Conservation (phyloP, 352 stramenopile genomes). For the Phytopythium litorale region DNA sequence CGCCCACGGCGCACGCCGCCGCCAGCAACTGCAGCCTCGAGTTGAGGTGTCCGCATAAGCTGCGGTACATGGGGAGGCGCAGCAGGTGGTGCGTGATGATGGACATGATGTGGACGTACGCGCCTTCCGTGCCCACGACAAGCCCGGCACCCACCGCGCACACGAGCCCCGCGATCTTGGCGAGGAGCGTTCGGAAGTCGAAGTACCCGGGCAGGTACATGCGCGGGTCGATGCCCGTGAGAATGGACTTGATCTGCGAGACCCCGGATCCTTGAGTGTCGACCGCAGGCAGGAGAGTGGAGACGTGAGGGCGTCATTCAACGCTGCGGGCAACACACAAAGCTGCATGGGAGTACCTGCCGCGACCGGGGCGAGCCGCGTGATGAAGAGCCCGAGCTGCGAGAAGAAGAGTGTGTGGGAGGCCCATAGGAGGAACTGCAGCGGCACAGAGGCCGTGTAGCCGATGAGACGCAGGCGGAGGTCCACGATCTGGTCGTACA, state of each 20-base stretch:
- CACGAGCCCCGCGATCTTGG: slow-evolving; percentile 92
- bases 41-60: slow-evolving; percentile 75
- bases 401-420: slow-evolving; percentile 72
- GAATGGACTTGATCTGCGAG: slow-evolving; percentile 88
- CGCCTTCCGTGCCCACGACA: slow-evolving; percentile 96
- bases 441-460: slow-evolving; percentile 20
- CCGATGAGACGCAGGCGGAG: slow-evolving; percentile 22
- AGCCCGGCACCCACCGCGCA: slow-evolving; percentile 93
- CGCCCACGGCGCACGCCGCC: slow-evolving; percentile 89
- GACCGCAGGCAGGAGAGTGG: background rate
- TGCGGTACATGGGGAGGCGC: slow-evolving; percentile 59
- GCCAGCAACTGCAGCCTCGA: slow-evolving; percentile 86
- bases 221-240: slow-evolving; percentile 76
- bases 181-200: slow-evolving; percentile 75
- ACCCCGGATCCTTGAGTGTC: slow-evolving; percentile 55
- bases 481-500: slow-evolving; percentile 15
- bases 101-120: slow-evolving; percentile 97
- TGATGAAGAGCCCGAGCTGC: slow-evolving; percentile 62
- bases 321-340: background rate
- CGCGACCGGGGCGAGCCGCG: slow-evolving; percentile 63
- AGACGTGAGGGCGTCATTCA: background rate
- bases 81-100: slow-evolving; percentile 92
- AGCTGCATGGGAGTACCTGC: slow-evolving; percentile 19
- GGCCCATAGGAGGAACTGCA: slow-evolving; percentile 56
- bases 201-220: slow-evolving; percentile 86